phyloP scores from a whole-genome alignment of 148 eudicot genomes.

The Fallopia convolvulus region DNA sequence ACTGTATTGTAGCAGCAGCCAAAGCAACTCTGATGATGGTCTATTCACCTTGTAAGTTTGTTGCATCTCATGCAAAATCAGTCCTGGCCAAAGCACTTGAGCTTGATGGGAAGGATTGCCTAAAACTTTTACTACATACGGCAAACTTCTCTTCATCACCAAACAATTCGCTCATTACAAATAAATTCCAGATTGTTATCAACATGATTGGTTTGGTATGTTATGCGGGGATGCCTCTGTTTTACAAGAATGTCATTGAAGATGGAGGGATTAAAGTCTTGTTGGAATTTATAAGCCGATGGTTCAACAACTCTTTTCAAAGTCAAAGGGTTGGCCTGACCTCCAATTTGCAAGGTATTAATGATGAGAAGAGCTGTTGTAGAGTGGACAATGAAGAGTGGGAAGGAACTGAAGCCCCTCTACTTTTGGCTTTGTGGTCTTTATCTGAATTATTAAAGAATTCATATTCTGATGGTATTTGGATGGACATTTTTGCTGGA shows the following conservation, averaged over 20 bases:
- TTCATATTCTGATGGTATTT: conserved; percentile 20
- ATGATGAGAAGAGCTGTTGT: conserved; percentile 46
- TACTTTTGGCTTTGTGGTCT: conserved; percentile 60
- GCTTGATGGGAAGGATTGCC: conserved; percentile 28
- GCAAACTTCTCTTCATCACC: conserved; percentile 30
- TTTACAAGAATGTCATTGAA: conserved; percentile 26
- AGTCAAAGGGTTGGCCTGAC: conserved; percentile 31
- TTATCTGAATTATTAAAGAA: conserved; percentile 55
- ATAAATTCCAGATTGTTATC: conserved; percentile 40
- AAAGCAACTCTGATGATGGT: conserved; percentile 76
- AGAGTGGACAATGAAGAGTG: conserved; percentile 39
- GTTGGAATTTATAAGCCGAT: conserved; percentile 41
- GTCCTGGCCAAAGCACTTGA: conserved; percentile 38
- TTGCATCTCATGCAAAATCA: conserved; percentile 45
- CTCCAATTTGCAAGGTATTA: conserved; percentile 34
- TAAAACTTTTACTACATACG: conserved; percentile 35
- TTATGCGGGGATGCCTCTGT: conserved; percentile 45
- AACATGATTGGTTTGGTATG: conserved; percentile 59
- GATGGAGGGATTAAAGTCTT: conserved; percentile 42
- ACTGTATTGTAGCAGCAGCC: conserved; percentile 43
- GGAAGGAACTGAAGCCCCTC: conserved; percentile 62
- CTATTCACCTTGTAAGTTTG: conserved; percentile 65
- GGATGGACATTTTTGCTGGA: conserved; percentile 24
- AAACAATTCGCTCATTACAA: conserved; percentile 28
- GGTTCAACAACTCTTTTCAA: conserved; percentile 36